Evolutionary conservation across 139 green algal genomes (phyloP), one percentile per base, ranked within the genome.

Genomic region (Pseudopediastrum boryanum): DNA sequence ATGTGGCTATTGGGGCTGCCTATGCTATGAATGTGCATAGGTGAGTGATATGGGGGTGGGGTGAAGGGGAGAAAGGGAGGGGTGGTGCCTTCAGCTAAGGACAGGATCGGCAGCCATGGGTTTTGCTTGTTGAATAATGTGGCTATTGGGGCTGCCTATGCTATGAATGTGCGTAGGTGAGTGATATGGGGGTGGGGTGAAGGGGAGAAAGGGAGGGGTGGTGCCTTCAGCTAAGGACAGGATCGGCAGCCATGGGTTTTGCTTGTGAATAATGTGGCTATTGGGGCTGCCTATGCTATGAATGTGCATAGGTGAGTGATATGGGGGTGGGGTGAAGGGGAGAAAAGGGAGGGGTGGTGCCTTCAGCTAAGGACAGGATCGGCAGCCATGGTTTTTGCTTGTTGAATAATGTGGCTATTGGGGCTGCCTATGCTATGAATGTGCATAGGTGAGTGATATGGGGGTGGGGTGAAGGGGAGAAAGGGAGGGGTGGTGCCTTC

Each of bases 91-190:
- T n/a, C n/a, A n/a, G n/a, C n/a, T n/a, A n/a, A n/a, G n/a, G n/a
- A n/a, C n/a, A n/a, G n/a, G n/a, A n/a, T n/a, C n/a, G n/a, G n/a
- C n/a, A n/a, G n/a, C 75, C 93, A 97, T 79, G 95, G 95, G 68
- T 98, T 98, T 85, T 98, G 95, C 90, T 86, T 98, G 65, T n/a
- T 98, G 29, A 97, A 94, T 88, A 98, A 98, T 77, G 79, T 97
- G 23, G 95, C 95, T 44, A 92, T 98, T 29, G 95, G 82, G 13
- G 94, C 94, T 12, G 90, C 92, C 2, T 98, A 98, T 82, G 94
- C 94, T 9, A 84, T 96, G 81, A 89, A 84, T 62, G 85, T 94
- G 21, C 85, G 97, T 84, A 81, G 90, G 83, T 87, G 50, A 51
- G 59, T 4, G 7, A n/a, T 33, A 1, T n/a, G n/a, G 73, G 61